These are phyloP conservation scores for Aspergillus ruber DNA, from an alignment of 2,329 filamentous ascomycete genomes.

Conservation along the genomic window DNA sequence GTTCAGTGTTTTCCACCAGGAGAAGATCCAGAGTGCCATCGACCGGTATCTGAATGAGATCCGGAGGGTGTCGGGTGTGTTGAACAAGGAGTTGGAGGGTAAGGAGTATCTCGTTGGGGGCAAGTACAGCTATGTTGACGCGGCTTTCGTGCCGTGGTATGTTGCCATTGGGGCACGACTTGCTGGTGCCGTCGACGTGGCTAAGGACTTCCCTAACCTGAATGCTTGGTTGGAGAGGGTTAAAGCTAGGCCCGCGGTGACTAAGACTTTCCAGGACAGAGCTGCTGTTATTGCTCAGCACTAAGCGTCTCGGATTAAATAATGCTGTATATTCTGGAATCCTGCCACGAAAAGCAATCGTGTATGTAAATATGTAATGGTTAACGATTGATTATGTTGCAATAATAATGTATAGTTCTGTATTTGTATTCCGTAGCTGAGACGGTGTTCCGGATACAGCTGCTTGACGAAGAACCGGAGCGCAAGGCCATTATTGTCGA, in stretches of 20 bases:
- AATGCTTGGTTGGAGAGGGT: slow-evolving; percentile 24
- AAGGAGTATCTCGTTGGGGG: slow-evolving; percentile 38
- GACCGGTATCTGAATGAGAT: slow-evolving; percentile 42
- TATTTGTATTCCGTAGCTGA: too few species aligned
- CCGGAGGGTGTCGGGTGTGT: slow-evolving; percentile 39
- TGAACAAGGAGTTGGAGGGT: slow-evolving; percentile 35
- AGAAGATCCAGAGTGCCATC: slow-evolving; percentile 38
- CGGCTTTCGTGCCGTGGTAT: slow-evolving; percentile 37
- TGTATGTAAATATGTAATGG: not conserved
- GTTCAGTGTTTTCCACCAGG: slow-evolving; percentile 37
- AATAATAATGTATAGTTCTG: too few species aligned
- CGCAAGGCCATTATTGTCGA: too few species aligned
- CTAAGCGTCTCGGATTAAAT: not conserved
- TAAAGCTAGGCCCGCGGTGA: slow-evolving; percentile 20
- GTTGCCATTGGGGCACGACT: slow-evolving; percentile 2
- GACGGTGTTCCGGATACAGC: too few species aligned
- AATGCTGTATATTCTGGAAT: not conserved
- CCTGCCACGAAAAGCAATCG: too few species aligned
- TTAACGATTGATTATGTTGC: not conserved
- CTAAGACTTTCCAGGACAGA: slow-evolving; percentile 14
- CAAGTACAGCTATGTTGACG: slow-evolving; percentile 39
- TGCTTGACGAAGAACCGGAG: too few species aligned
- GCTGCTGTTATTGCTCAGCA: slow-evolving; percentile 6
- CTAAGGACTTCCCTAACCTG: slow-evolving; percentile 23
- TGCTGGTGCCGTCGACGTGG: slow-evolving; percentile 16